phyloP scores from a whole-genome alignment of 1,284 basidiomycete genomes.

The Cronartium ribicola region DNA sequence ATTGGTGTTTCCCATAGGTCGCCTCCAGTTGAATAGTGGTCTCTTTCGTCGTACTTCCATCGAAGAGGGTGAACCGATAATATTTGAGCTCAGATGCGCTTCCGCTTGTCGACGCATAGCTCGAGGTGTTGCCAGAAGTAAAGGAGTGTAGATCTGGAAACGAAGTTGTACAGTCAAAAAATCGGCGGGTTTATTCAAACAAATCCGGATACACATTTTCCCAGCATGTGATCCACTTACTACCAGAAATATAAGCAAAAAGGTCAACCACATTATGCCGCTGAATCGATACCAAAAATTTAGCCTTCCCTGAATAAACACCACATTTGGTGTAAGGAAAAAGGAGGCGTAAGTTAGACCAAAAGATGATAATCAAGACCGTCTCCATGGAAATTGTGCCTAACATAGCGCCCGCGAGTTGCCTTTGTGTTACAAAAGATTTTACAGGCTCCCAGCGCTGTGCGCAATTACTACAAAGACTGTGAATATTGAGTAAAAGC shows the following conservation, averaged over 20 bases:
- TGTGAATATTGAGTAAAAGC: too few relatives aligned
- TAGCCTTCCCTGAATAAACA: background rate
- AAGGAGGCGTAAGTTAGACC: background rate
- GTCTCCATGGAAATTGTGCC: background rate
- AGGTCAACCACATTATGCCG: background rate
- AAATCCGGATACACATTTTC: too few relatives aligned
- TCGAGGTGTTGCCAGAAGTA: slow-evolving; percentile 10
- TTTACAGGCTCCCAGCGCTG: background rate
- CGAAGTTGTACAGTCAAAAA: too few relatives aligned
- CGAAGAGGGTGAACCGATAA: background rate
- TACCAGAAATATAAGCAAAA: background rate
- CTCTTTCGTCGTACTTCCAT: slow-evolving; percentile 5
- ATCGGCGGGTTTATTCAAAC: too few relatives aligned
- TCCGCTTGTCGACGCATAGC: slow-evolving; percentile 2
- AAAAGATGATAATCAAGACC: background rate
- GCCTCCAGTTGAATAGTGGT: background rate
- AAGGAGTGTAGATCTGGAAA: slow-evolving; percentile 6
- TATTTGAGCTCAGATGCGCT: background rate
- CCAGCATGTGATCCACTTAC: background rate
- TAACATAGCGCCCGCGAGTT: too few relatives aligned
- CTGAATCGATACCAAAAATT: background rate
- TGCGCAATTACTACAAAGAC: too few relatives aligned
- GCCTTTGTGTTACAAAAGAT: too few relatives aligned
- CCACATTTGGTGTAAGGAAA: too few relatives aligned
- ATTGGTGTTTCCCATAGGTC: background rate